phyloP scores from a whole-genome alignment of 192 early-diverging fungal species.

The Coemansia pectinata region DNA sequence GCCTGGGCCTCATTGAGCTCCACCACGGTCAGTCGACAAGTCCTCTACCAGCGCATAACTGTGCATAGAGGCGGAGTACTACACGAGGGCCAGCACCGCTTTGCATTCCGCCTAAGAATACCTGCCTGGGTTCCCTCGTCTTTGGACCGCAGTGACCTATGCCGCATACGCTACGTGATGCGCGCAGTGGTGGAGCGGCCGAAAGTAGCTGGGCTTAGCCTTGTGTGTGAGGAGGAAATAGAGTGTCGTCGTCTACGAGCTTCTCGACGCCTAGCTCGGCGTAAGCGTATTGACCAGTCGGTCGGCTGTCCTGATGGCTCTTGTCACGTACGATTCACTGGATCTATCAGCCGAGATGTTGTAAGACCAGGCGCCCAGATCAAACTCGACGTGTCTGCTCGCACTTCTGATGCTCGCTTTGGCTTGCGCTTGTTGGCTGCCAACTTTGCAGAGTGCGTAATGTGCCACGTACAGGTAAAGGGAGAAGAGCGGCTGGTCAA shows the following conservation, averaged over 20 bases:
- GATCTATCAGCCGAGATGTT: constrained; percentile 39
- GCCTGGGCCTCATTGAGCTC: constrained; percentile 31
- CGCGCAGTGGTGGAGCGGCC: constrained; percentile 15
- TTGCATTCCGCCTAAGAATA: constrained; percentile 21
- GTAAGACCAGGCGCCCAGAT: constrained; percentile 40
- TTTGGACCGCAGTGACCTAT: constrained; percentile 31
- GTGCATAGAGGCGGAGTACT: constrained; percentile 20
- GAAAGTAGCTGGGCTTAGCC: neutral
- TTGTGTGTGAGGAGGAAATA: constrained; percentile 30
- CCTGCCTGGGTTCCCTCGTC: constrained; percentile 46
- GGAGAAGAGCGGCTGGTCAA: constrained; percentile 51
- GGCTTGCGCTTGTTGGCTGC: constrained; percentile 40
- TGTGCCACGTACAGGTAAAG: constrained; percentile 47
- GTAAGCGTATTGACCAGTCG: constrained; percentile 45
- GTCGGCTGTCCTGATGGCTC: constrained; percentile 53
- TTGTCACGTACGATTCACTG: constrained; percentile 47
- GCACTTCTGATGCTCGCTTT: constrained; percentile 45
- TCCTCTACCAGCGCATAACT: constrained; percentile 1
- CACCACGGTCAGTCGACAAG: constrained; percentile 21
- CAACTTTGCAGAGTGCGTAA: constrained; percentile 43
- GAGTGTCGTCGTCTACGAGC: constrained; percentile 22
- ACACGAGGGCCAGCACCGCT: constrained; percentile 30
- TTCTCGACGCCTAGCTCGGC: constrained; percentile 28
- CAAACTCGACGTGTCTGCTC: constrained; percentile 32
- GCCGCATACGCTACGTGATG: constrained; percentile 39